Base-by-base conservation (phyloP, 169 alveolate species). In the Cryptosporidium felis region DNA sequence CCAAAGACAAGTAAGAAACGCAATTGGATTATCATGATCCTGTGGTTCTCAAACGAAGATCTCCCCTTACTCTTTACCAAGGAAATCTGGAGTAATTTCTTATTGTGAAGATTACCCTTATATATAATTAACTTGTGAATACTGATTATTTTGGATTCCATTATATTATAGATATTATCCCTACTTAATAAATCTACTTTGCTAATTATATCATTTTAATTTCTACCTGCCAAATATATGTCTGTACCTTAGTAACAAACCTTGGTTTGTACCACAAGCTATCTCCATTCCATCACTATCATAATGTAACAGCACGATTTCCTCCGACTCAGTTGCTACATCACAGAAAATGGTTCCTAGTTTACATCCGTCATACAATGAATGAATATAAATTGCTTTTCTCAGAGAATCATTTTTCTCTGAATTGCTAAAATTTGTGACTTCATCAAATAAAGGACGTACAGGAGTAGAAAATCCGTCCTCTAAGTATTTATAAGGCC, bases 211-310 rank as follows among this genome's bases (percentile, higher is more conserved):
- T n/a, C n/a, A n/a, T n/a, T n/a, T n/a, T n/a, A n/a, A n/a, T n/a
- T n/a, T n/a, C 14, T 23, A 40, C 60, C 9, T 26, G 18, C 56
- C 63, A 36, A 74, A 74, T 49, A 41, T 40, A 51, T 74, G 85
- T 10, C 23, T 74, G 23, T 74, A 74, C 41, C 85, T 49, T 47
- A 65, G 49, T 36, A 74, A 23, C 56, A 53, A 56, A 9, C 85
- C 85, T 41, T 74, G 34, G 56, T 74, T 74, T 51, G 85, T 74
- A 21, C 85, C 85, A 38, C 85, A 74, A 34, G 85, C 85, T 14
- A 74, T 53, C 21, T 74, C 85, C 85, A 74, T 74, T 21, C 85
- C 85, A 16, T 74, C 85, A 34, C 85, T 74, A 49, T 74, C 85
- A 30, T 74, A 74, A 40, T 74, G 85, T 32, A 74, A 40, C 23